These are phyloP conservation scores for Dictyostelium citrinum DNA, from an alignment of 78 protist genomes.

Conservation along the genomic window DNA sequence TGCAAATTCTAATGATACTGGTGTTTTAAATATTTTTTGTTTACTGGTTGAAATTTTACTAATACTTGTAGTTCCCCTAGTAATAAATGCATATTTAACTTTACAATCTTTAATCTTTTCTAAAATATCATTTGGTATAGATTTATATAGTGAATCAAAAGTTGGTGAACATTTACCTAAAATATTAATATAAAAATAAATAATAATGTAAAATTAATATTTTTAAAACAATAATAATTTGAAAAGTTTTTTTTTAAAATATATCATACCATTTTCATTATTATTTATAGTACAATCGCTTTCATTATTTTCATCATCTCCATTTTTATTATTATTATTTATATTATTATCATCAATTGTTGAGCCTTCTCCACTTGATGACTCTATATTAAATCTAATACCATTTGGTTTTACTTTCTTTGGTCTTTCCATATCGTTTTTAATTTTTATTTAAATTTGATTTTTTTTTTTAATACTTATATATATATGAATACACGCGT, in stretches of 20 bases:
- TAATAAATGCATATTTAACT: conserved; percentile 59
- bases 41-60: conserved; percentile 22
- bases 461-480: neutral
- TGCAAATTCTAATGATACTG: conserved; percentile 23
- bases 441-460: neutral
- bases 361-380: neutral
- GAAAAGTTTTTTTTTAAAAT: neutral
- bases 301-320: neutral
- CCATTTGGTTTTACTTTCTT: neutral
- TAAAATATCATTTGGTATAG: conserved; percentile 38
- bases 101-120: neutral
- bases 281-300: neutral
- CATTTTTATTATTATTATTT: neutral
- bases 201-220: neutral
- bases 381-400: conserved; percentile 13
- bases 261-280: neutral
- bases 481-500: neutral
- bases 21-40: conserved; percentile 65
- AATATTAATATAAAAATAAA: neutral
- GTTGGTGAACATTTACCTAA: neutral
- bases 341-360: neutral
- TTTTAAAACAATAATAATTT: neutral
- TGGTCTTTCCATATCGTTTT: neutral
- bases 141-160: neutral
- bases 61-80: conserved; percentile 27